These are phyloP conservation scores for Chaetomium sp. DNA, from an alignment of 2,329 filamentous ascomycete species.

Conservation along the genomic window DNA sequence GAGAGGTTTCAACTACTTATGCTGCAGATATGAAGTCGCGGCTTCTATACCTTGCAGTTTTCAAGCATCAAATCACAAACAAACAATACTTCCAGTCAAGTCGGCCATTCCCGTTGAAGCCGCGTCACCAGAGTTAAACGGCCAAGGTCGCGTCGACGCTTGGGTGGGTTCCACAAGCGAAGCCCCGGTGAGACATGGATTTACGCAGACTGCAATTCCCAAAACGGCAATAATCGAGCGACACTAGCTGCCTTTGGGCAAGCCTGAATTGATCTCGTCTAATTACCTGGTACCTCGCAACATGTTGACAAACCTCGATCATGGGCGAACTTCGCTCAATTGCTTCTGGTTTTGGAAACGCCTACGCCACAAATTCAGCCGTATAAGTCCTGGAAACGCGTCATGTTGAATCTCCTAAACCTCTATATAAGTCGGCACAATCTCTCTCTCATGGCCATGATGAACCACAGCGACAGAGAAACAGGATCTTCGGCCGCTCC, in stretches of 20 bases:
- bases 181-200: too few species aligned
- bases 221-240: too few species aligned
- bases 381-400: neutral
- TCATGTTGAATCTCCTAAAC: neutral
- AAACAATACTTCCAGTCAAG: neutral
- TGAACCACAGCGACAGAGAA: neutral
- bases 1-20: neutral
- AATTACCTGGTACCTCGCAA: neutral
- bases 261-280: too few species aligned
- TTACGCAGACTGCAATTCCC: too few species aligned
- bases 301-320: neutral
- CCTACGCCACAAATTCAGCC: neutral
- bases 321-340: neutral
- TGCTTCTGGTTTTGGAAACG: neutral
- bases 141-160: too few species aligned
- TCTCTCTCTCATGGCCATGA: neutral
- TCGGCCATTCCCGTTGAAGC: too few species aligned
- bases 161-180: too few species aligned
- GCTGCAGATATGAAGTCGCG: neutral
- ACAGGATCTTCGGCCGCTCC: neutral
- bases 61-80: too few species aligned
- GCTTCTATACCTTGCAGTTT: neutral
- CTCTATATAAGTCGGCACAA: neutral
- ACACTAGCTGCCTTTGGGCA: too few species aligned
- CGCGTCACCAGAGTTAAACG: too few species aligned